These are phyloP conservation scores for Hylodesmum podocarpum DNA, from an alignment of 306 rosid genomes.

Conservation along the genomic window DNA sequence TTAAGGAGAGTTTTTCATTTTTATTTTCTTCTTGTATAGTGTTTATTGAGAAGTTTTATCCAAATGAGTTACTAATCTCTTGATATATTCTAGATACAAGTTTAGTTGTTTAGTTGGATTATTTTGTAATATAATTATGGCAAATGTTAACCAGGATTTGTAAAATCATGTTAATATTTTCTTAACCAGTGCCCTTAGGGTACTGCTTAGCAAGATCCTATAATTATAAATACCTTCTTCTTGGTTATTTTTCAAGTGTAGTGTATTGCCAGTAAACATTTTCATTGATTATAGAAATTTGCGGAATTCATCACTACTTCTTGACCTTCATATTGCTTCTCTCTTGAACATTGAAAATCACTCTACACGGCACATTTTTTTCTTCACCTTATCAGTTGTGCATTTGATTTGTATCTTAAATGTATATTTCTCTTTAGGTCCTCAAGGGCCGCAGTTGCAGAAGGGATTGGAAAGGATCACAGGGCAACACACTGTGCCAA, in stretches of 20 bases:
- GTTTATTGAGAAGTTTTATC: too few species aligned
- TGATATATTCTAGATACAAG: neutral
- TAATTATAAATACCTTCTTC: neutral
- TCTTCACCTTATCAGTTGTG: neutral
- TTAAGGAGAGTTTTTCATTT: too few species aligned
- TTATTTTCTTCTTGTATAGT: too few species aligned
- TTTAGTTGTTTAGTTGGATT: neutral
- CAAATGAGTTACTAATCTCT: neutral
- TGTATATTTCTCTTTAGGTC: slow-evolving; percentile 53
- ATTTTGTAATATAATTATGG: neutral
- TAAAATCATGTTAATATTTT: too few species aligned
- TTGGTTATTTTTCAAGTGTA: neutral
- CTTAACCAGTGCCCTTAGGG: too few species aligned
- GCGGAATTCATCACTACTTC: neutral
- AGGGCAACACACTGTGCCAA: slow-evolving; percentile 95
- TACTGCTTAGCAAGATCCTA: too few species aligned
- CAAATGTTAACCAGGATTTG: too few species aligned
- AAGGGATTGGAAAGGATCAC: slow-evolving; percentile 85
- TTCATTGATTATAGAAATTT: slow-evolving; percentile 1
- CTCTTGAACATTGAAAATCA: neutral
- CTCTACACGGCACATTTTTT: neutral
- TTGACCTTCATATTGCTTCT: neutral
- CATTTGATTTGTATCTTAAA: neutral
- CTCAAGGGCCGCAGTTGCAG: slow-evolving; percentile 96
- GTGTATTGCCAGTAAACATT: neutral